Evolutionary conservation across 1,284 basidiomycete genomes (phyloP).

Genomic region (Hemileia vastatrix): DNA sequence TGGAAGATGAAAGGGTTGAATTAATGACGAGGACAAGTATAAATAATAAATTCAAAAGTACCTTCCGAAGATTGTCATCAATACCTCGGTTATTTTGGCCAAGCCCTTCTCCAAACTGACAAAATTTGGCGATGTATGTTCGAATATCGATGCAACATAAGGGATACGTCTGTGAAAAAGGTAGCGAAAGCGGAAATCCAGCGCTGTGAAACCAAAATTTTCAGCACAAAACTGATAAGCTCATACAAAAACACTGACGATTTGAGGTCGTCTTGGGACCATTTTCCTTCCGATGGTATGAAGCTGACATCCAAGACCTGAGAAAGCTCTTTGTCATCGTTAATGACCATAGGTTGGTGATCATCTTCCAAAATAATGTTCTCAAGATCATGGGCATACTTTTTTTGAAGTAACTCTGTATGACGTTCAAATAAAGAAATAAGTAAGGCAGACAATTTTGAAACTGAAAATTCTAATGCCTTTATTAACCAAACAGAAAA

Average conservation of each 20-base stretch:
- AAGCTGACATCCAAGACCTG: slow-evolving; percentile 74
- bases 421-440: slow-evolving; percentile 85
- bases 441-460: slow-evolving; percentile 70
- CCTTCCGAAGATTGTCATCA: slow-evolving; percentile 81
- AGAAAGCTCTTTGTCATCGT: slow-evolving; percentile 61
- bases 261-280: slow-evolving; percentile 27
- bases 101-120: slow-evolving; percentile 90
- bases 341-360: slow-evolving; percentile 77
- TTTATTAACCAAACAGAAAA: slow-evolving; percentile 3
- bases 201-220: slow-evolving; percentile 49
- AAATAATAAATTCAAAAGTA: slow-evolving; percentile 41
- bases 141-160: slow-evolving; percentile 93
- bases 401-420: slow-evolving; percentile 66
- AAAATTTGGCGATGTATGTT: slow-evolving; percentile 88
- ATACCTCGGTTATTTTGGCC: slow-evolving; percentile 83
- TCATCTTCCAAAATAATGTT: slow-evolving; percentile 83
- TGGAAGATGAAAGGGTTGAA: neutral
- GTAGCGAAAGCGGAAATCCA: slow-evolving; percentile 64
- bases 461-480: slow-evolving; percentile 22
- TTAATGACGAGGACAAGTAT: too few relatives aligned
- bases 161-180: slow-evolving; percentile 93
- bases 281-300: slow-evolving; percentile 56
- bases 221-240: neutral
- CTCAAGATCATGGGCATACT: slow-evolving; percentile 74
- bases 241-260: slow-evolving; percentile 19